Evolutionary conservation across 1,284 basidiomycete genomes (phyloP).

Genomic region (Ustilago hordei): DNA sequence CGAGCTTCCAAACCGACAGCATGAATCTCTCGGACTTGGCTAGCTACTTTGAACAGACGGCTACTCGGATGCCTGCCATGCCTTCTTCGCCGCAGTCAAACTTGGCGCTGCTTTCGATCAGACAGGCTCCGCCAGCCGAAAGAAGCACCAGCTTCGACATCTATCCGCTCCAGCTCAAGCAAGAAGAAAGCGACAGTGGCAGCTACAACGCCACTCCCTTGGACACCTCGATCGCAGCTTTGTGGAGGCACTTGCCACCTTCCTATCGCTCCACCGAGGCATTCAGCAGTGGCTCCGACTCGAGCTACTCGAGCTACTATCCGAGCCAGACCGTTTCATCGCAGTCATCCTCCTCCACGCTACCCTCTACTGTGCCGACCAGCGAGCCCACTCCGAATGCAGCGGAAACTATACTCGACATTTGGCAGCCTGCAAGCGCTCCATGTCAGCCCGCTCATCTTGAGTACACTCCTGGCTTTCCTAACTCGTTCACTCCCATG

Average conservation of each 20-base stretch:
- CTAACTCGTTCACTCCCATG: background rate
- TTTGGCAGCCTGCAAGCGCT: background rate
- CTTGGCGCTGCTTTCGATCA: background rate
- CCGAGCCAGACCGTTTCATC: background rate
- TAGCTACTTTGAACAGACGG: background rate
- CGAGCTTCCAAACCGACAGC: background rate
- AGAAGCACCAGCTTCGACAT: background rate
- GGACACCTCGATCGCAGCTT: background rate
- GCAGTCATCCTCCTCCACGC: background rate
- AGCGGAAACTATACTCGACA: background rate
- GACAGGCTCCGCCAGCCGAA: background rate
- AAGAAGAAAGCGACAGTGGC: background rate
- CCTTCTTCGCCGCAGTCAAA: background rate
- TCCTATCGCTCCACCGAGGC: constrained; percentile 1
- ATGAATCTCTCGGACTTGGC: constrained; percentile 1
- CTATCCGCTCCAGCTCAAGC: background rate
- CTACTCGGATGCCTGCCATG: background rate
- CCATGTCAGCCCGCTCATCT: background rate
- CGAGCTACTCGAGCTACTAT: background rate
- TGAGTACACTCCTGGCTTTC: background rate
- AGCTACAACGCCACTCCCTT: background rate
- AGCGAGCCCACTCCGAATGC: background rate
- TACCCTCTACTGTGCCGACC: background rate
- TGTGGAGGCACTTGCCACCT: background rate
- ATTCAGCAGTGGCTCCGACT: background rate